These are phyloP conservation scores for Fraxinus pennsylvanica DNA, from an alignment of 257 asterid species.

Conservation along the genomic window DNA sequence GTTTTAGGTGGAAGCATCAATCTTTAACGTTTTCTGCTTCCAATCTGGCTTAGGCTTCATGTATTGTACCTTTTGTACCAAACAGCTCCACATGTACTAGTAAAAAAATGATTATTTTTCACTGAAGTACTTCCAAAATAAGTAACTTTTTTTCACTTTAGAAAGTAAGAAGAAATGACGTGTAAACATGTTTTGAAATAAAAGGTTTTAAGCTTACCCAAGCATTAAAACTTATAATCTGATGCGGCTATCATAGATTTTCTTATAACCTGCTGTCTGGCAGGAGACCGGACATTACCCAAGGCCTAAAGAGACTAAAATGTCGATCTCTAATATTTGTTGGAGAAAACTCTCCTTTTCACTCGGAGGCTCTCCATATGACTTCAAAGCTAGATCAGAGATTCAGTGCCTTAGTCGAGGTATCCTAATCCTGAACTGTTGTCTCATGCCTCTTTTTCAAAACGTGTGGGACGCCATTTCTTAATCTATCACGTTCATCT, in stretches of 20 bases:
- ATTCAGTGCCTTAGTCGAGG: conserved; percentile 70
- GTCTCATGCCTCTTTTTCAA: not conserved
- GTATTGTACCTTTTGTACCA: too few relatives aligned
- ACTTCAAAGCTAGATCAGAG: conserved; percentile 64
- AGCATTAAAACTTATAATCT: not conserved
- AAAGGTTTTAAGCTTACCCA: too few relatives aligned
- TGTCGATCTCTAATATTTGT: conserved; percentile 61
- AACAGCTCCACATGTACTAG: too few relatives aligned
- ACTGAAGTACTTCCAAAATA: too few relatives aligned
- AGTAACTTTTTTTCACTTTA: too few relatives aligned
- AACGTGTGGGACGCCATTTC: not conserved
- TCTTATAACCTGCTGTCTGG: not conserved
- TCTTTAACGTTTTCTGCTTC: too few relatives aligned
- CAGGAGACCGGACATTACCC: conserved; percentile 66
- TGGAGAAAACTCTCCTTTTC: conserved; percentile 63
- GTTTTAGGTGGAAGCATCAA: not conserved
- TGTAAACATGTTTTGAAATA: too few relatives aligned
- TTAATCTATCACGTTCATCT: not conserved
- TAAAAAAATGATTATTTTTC: too few relatives aligned
- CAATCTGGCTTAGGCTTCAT: too few relatives aligned
- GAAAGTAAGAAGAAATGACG: too few relatives aligned
- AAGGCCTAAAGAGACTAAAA: conserved; percentile 47
- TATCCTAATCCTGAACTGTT: conserved; percentile 19
- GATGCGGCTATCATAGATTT: not conserved
- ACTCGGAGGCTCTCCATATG: conserved; percentile 62